These are phyloP conservation scores for Epichloe hybrida DNA, from an alignment of 2,329 filamentous ascomycete species.

Conservation along the genomic window DNA sequence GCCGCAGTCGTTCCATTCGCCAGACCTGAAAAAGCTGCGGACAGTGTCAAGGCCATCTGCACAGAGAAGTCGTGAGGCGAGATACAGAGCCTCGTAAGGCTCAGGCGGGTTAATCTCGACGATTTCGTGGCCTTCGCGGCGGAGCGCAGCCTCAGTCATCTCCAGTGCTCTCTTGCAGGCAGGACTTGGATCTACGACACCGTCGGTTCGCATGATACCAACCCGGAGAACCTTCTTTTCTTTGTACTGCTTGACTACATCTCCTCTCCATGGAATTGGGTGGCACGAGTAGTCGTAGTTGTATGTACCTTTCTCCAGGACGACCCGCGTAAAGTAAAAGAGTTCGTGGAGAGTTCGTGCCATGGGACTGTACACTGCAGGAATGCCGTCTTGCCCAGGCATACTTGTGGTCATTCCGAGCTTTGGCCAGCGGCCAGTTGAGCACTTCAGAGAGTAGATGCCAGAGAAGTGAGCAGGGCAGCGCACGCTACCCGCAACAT, in stretches of 20 bases:
- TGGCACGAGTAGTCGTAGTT: slow-evolving; percentile 77
- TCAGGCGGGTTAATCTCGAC: slow-evolving; percentile 48
- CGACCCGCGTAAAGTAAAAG: slow-evolving; percentile 65
- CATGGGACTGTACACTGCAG: slow-evolving; percentile 88
- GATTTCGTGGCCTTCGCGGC: slow-evolving; percentile 62
- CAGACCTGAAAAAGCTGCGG: slow-evolving; percentile 58
- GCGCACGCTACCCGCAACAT: slow-evolving; percentile 81
- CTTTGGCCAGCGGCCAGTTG: slow-evolving; percentile 83
- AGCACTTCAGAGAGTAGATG: slow-evolving; percentile 76
- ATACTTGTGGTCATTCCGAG: slow-evolving; percentile 73
- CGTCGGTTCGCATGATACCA: slow-evolving; percentile 66
- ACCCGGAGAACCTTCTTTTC: slow-evolving; percentile 53
- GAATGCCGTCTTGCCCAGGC: slow-evolving; percentile 82
- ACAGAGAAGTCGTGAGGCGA: slow-evolving; percentile 71
- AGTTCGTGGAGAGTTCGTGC: slow-evolving; percentile 71
- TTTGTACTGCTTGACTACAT: slow-evolving; percentile 43
- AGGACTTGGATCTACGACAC: slow-evolving; percentile 74
- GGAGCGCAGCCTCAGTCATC: slow-evolving; percentile 55
- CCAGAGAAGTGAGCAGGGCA: slow-evolving; percentile 81
- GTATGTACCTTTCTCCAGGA: slow-evolving; percentile 78
- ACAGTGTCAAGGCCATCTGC: slow-evolving; percentile 74
- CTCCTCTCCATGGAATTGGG: slow-evolving; percentile 63
- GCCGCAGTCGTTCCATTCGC: slow-evolving; percentile 69
- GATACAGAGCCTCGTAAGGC: slow-evolving; percentile 60
- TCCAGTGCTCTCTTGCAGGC: slow-evolving; percentile 68